These are phyloP conservation scores for Cymbopogon citratus DNA, from an alignment of 176 grass and related monocot species.

Conservation along the genomic window DNA sequence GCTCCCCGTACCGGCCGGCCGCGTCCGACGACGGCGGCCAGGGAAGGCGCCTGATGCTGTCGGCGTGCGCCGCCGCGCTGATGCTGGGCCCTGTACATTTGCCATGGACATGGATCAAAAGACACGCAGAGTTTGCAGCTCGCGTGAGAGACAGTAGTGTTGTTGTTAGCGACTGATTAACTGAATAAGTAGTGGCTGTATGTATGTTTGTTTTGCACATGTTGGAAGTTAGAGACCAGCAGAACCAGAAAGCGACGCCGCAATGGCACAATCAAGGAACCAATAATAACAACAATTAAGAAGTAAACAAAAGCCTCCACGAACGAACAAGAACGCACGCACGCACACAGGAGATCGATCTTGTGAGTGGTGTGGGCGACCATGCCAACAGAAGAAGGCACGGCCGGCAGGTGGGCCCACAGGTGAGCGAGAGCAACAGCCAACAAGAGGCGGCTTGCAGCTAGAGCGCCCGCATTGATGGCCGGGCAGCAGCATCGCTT, in stretches of 20 bases:
- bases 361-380: no score
- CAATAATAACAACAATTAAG: neutral
- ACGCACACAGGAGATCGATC: neutral
- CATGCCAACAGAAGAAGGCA: slow-evolving; percentile 2
- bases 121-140: neutral
- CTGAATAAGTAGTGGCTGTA: neutral
- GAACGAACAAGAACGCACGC: neutral
- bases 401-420: no score
- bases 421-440: neutral
- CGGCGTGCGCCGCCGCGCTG: neutral
- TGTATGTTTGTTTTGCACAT: neutral
- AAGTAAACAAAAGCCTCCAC: neutral
- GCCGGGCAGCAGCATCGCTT: neutral
- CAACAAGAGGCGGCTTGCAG: neutral
- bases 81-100: neutral
- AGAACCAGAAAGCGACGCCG: neutral
- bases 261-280: neutral
- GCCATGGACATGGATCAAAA: neutral
- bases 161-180: neutral
- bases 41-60: neutral
- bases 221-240: neutral
- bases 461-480: slow-evolving; percentile 28
- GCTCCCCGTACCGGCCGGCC: slow-evolving; percentile 1
- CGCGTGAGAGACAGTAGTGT: neutral
- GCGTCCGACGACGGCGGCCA: slow-evolving; percentile 4